Percentiles rank a stretch among this genome's conserved stretches.
These are phyloP conservation scores for Omphalotus guepiniiformis DNA, from an alignment of 768 basidiomycete genomes.

Conservation along the genomic window DNA sequence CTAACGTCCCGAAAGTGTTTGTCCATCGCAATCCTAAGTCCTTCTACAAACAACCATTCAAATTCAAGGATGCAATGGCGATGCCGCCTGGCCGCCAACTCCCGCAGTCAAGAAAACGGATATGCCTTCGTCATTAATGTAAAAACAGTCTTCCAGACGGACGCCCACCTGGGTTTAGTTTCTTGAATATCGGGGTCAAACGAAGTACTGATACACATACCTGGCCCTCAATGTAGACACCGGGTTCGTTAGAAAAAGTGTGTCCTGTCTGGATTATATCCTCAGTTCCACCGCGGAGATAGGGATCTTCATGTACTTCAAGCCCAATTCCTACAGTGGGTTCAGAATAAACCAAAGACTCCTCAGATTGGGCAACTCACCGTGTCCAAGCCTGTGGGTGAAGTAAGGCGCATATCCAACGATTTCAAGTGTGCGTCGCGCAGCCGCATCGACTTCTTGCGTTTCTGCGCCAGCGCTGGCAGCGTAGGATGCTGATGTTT, in stretches of 20 bases:
- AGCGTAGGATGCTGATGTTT: constrained; percentile 45
- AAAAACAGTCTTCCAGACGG: constrained; percentile 82
- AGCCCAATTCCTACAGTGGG: constrained; percentile 79
- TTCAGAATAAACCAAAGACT: neutral
- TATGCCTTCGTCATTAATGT: constrained; percentile 49
- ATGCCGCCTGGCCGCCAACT: constrained; percentile 54
- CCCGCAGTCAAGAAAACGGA: constrained; percentile 59
- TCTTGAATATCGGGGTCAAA: neutral
- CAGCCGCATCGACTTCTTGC: constrained; percentile 55
- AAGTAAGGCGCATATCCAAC: constrained; percentile 55
- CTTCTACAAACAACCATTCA: neutral
- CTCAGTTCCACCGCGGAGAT: constrained; percentile 66
- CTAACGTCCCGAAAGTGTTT: too few species aligned
- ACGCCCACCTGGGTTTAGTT: constrained; percentile 55
- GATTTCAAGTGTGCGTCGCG: constrained; percentile 44
- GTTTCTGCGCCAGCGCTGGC: constrained; percentile 48
- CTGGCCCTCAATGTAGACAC: constrained; percentile 67
- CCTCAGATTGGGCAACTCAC: constrained; percentile 32
- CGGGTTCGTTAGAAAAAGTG: constrained; percentile 81
- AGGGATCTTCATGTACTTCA: constrained; percentile 80
- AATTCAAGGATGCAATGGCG: constrained; percentile 36
- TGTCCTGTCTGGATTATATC: constrained; percentile 58
- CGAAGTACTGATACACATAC: constrained; percentile 30
- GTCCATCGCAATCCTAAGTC: too few species aligned
- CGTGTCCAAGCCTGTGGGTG: constrained; percentile 80